Percentiles rank a stretch among this genome's conserved stretches.
phyloP scores from a whole-genome alignment of 2,329 filamentous ascomycete species.

The Beauveria australis region DNA sequence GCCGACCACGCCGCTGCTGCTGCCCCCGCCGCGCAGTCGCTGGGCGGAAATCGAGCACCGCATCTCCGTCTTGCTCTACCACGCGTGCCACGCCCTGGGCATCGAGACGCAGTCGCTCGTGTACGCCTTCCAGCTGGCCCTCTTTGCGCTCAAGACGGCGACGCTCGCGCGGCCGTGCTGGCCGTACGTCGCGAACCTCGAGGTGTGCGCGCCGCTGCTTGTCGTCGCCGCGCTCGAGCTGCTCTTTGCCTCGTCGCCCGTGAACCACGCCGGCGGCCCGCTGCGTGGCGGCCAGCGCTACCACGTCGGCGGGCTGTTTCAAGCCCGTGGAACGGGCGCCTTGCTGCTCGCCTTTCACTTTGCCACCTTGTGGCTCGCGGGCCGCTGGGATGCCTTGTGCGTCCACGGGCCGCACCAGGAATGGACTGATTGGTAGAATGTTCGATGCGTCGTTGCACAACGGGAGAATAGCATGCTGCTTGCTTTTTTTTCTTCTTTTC shows the following conservation, averaged over 20 bases:
- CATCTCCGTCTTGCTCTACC: conserved; percentile 28
- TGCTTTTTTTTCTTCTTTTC: background rate
- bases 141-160: conserved; percentile 63
- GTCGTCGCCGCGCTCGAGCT: conserved; percentile 61
- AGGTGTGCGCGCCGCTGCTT: conserved; percentile 59
- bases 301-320: conserved; percentile 14
- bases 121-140: conserved; percentile 40
- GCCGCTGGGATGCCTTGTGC: conserved; percentile 27
- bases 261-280: conserved; percentile 8
- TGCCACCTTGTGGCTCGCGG: conserved; percentile 26
- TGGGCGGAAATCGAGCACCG: conserved; percentile 26
- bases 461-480: background rate
- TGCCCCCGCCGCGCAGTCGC: conserved; percentile 38
- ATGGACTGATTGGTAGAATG: conserved; percentile 23
- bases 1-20: conserved; percentile 34
- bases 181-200: conserved; percentile 59
- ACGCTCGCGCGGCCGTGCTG: conserved; percentile 61
- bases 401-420: conserved; percentile 18
- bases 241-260: conserved; percentile 40
- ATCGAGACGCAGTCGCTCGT: conserved; percentile 23
- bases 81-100: conserved; percentile 17
- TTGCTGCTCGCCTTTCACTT: conserved; percentile 27
- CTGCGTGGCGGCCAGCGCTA: conserved; percentile 10
- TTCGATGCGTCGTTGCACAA: background rate
- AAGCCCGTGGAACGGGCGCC: conserved; percentile 22